Evolutionary conservation across 2,329 filamentous ascomycete species (phyloP).

Genomic region (Aspergillus japonicus): DNA sequence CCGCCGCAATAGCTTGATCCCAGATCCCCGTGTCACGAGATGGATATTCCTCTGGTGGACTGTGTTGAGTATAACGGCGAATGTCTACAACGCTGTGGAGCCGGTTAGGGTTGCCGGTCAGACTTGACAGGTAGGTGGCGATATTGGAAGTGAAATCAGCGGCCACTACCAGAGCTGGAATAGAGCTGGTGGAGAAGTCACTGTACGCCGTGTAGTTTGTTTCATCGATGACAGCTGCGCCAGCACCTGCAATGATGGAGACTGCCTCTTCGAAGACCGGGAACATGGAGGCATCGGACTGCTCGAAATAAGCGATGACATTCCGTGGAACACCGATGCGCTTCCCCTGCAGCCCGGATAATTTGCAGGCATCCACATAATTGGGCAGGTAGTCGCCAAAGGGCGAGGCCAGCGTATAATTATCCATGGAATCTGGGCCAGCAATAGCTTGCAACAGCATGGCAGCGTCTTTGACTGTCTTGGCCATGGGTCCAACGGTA

Average conservation of each 20-base stretch:
- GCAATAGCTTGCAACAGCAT: conserved; percentile 60
- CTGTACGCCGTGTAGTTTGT: conserved; percentile 58
- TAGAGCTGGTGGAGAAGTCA: conserved; percentile 41
- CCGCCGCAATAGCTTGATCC: conserved; percentile 53
- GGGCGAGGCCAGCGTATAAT: conserved; percentile 61
- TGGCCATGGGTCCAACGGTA: conserved; percentile 58
- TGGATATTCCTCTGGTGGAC: conserved; percentile 59
- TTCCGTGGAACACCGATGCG: conserved; percentile 66
- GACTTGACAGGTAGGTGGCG: conserved; percentile 53
- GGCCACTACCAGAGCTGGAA: conserved; percentile 46
- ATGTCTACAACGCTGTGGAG: conserved; percentile 55
- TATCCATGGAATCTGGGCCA: conserved; percentile 53
- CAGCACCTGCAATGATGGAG: conserved; percentile 52
- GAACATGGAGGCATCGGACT: conserved; percentile 44
- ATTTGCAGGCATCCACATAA: conserved; percentile 60
- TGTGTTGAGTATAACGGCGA: conserved; percentile 55
- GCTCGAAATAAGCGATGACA: conserved; percentile 45
- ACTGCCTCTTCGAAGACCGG: conserved; percentile 59
- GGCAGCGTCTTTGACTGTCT: conserved; percentile 59
- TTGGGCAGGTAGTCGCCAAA: conserved; percentile 53
- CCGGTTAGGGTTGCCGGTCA: conserved; percentile 59
- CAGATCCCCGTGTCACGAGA: conserved; percentile 58
- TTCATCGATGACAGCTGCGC: conserved; percentile 60
- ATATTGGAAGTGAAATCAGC: conserved; percentile 62
- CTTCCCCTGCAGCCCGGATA: conserved; percentile 54